These are phyloP conservation scores for Lactarius hatsudake DNA, from an alignment of 768 basidiomycete species.

Conservation along the genomic window DNA sequence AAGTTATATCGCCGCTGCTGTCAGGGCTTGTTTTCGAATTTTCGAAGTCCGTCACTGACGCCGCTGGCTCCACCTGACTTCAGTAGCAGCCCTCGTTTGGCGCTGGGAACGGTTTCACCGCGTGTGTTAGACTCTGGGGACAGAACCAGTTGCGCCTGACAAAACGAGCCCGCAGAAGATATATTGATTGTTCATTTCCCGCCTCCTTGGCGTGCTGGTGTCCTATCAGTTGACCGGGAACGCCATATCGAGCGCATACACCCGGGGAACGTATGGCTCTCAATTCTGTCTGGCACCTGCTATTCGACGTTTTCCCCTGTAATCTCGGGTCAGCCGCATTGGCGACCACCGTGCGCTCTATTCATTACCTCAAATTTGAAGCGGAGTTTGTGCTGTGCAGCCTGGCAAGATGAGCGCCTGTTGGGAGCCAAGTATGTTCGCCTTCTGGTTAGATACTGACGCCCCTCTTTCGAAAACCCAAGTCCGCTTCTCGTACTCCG, in stretches of 20 bases:
- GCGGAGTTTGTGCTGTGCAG: background rate
- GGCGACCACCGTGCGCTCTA: background rate
- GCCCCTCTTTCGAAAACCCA: background rate
- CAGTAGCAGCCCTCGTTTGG: background rate
- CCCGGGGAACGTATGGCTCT: background rate
- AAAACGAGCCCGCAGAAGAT: background rate
- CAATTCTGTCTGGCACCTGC: background rate
- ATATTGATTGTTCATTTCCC: background rate
- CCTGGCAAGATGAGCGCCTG: background rate
- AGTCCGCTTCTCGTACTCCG: background rate
- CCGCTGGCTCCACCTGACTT: background rate
- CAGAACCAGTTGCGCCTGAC: background rate
- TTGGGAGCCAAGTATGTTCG: background rate
- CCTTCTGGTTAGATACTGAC: background rate
- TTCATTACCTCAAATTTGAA: background rate
- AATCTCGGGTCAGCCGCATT: background rate
- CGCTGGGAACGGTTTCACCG: background rate
- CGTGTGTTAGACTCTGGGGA: background rate
- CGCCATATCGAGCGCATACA: background rate
- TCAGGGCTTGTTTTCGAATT: background rate
- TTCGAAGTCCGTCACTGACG: slow-evolving; percentile 1
- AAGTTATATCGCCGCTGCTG: background rate
- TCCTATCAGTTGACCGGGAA: background rate
- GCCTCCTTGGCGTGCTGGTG: background rate
- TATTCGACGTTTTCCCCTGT: background rate